Evolutionary conservation across 768 basidiomycete species (phyloP), one percentile per base, ranked within the genome.

Genomic region (Mycena haematopus): DNA sequence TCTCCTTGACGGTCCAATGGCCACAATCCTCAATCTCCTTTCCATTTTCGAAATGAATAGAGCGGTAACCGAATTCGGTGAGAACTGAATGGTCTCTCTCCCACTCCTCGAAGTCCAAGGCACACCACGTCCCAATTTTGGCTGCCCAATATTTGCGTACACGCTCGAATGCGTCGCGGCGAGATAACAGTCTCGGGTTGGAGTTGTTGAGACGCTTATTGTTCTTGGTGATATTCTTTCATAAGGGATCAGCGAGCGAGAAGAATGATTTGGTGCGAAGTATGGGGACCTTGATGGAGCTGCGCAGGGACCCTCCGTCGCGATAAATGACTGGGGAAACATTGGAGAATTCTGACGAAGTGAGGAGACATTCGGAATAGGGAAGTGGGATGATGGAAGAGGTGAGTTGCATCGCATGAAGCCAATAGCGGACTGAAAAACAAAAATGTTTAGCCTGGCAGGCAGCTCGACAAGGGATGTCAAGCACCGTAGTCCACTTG

Each of bases 61-160:
- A 70, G 67, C 86, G 85, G 82, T 86, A 94, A n/a, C 94, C 94
- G 67, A 92, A 89, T 72, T 96, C 94, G 25, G 91, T 93, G 65
- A 94, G 78, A 22, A 88, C 64, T 13, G 77, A 83, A 69, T 92
- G 90, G 45, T 92, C 90, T 44, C 74, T 74, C 70, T 95, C 93
- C 92, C 92, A 95, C 19, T 83, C 85, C 74, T 95, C 93, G 65
- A 95, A 88, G 72, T 95, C 93, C 53, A 94, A 74, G 17, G 92
- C 85, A 70, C 84, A 84, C 90, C 91, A 94, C 5, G 84, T 82
- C 44, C 91, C 92, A 25, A 73, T 79, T 71, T 87, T 85, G 61
- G 81, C 81, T 0, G 76, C 74, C 87, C 88, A 93, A 55, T 86
- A 78, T 3, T 80, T 72, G 19, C 92, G 86, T 25, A 87, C 82